Base-by-base conservation (phyloP, 2,329 filamentous ascomycete genomes). In the Stylonectria norvegica region DNA sequence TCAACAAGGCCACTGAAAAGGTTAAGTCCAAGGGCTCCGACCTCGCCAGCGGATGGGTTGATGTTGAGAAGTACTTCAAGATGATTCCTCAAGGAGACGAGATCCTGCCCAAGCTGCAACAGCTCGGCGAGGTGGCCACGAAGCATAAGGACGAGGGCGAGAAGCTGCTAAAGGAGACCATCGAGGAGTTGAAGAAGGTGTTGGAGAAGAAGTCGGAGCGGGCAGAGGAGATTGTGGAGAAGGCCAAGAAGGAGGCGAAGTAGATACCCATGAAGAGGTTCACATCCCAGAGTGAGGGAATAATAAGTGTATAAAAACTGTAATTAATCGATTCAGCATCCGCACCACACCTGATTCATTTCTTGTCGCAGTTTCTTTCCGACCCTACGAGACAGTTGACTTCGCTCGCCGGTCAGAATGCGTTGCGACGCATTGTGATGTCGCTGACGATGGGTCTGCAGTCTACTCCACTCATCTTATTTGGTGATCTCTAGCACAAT, bases 141-240 rank as follows among this genome's bases (percentile, higher is more conserved):
- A 79, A 86, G 67, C 80, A 86, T 60, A 79, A 78, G 35, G 71
- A 80, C 5, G 82, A 89, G 61, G 83, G 83, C 3, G 76, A 88
- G 69, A 76, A 80, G 62, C 68, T 89, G 25, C 61, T 86, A 36
- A 80, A 81, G 64, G 81, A 85, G 58, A 83, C 84, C 0, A 69
- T 86, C 34, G 73, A 83, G 31, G 83, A 87, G 60, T 66, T 87
- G 33, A 71, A 75, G 59, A 70, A 81, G 61, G 72, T 86, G 20
- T 66, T 86, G 29, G 76, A 82, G 61, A 77, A 78, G 59, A 75
- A 77, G 65, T 68, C 69, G 0, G 58, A 72, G 34, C 70, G 78
- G 62, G 73, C 77, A 1, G 69, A 83, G 56, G 74, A 85, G 49
- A 70, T 85, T 51, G 65, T 66, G 3, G 68, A 81, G 2, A 72